Evolutionary conservation across 2,329 filamentous ascomycete species (phyloP), one percentile per base, ranked within the genome.

Genomic region (Fusarium siculi): DNA sequence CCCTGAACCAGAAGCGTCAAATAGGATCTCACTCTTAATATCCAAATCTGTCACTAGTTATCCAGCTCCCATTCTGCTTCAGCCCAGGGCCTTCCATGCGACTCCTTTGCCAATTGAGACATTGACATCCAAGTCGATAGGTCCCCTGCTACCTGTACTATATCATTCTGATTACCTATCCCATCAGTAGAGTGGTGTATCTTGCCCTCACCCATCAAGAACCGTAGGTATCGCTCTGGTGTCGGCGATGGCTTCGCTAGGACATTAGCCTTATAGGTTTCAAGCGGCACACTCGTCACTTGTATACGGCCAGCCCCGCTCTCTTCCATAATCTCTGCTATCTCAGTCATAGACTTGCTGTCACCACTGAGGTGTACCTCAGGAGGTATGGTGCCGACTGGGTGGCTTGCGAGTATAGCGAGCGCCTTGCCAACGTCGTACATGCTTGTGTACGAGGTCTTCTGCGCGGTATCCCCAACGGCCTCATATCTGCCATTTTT

Each of bases 271-370:
- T 50, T 59, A 5, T 50, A 52, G 34, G 25, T 52, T 36, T 52
- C 43, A 30, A 59, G 43, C 25, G 56, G 56, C 4, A 40, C 25
- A 23, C 56, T 59, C 21, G 56, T 50, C 21, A 59, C 56, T 28
- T 59, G 25, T 4, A 59, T 40, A 18, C 11, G 18, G 5, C 4
- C 43, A 16, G 43, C 43, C 4, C 56, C 56, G 6, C 40, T 59
- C 21, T 34, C 25, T 50, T 59, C 43, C 56, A 59, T 59, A 14
- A 59, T n/a, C 43, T 59, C 34, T 59, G 56, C 34, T 40, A 59
- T 52, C 21, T 59, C 56, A 40, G 16, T 21, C 34, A 59, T 39
- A 12, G 56, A 59, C 34, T 52, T 59, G 16, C 25, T 40, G 3
- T 52, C 56, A 8, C 56, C 43, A 25, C 56, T 59, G 1, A 59